Percentiles rank a stretch among this genome's conserved stretches.
These are phyloP conservation scores for Pestalotiopsis sp. DNA, from an alignment of 2,329 filamentous ascomycete species.

Conservation along the genomic window DNA sequence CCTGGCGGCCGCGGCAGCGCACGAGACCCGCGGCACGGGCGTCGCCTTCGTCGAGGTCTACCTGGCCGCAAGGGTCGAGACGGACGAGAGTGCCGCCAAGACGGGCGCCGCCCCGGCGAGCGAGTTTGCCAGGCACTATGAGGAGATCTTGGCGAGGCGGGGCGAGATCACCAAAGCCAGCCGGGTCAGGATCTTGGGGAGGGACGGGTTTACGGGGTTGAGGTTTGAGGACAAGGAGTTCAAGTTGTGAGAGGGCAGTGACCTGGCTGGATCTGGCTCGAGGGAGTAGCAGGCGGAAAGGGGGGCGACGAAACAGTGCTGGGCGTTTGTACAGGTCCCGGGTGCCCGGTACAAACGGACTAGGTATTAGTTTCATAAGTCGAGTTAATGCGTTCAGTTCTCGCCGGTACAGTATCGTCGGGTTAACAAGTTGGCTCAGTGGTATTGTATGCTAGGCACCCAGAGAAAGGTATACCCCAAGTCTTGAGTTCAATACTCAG, in stretches of 20 bases:
- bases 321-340: no score
- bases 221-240: conserved; percentile 2
- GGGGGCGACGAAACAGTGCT: no score
- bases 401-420: no score
- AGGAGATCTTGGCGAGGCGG: conserved; percentile 15
- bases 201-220: conserved; percentile 7
- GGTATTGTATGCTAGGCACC: no score
- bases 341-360: no score
- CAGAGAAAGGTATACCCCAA: no score
- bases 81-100: conserved; percentile 20
- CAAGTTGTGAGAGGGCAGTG: background rate
- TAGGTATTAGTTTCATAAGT: no score
- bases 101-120: conserved; percentile 16
- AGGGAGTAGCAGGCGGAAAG: no score
- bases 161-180: conserved; percentile 11
- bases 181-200: conserved; percentile 13
- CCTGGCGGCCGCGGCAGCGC: conserved; percentile 29
- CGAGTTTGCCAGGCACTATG: conserved; percentile 20
- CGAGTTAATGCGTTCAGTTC: no score
- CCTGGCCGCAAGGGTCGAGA: conserved; percentile 26
- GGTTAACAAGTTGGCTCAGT: no score
- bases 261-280: background rate
- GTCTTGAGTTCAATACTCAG: no score
- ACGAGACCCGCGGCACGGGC: conserved; percentile 29
- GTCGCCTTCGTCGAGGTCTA: conserved; percentile 41